Base-by-base conservation (phyloP, 2,329 filamentous ascomycete genomes). In the Aspergillus sp. region DNA sequence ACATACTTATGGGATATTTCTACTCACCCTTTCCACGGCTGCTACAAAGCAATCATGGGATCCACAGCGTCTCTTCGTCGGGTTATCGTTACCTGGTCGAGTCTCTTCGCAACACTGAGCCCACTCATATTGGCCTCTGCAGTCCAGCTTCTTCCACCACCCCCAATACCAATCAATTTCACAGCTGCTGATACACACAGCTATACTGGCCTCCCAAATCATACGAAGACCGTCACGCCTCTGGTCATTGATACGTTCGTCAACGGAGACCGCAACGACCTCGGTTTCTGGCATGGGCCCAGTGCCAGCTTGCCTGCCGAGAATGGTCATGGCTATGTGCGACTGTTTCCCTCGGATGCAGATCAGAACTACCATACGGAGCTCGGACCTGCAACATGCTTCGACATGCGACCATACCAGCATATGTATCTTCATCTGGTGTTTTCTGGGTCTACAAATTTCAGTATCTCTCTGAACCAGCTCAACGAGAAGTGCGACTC, bases 221-320 rank as follows among this genome's bases (percentile, higher is more conserved):
- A 46, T 15, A 31, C 38, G 41, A 55, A 59, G 51, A 52, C 23
- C 11, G 38, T 55, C 28, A 31, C 59, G 30, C 11, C 23, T 48
- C 19, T 79, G 11, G 78, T 89, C 0, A 85, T 91, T 60, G 89
- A 91, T 74, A 82, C 81, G 3, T 91, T 91, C 65, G 75, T 75
- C 41, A 81, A 80, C 65, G 60, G 74, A 3, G 76, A 81, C 63
- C 80, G 75, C 28, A 91, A 91, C 69, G 82, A 84, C 19, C 80
- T 90, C 2, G 84, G 83, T 3, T 83, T 85, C 73, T 91, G 87
- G 84, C 88, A 90, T 72, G 88, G 89, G 9, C 80, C 80, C n/a
- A 87, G 88, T 51, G 87, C 90, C 62, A 81, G 82, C 17, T 82
- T 89, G 69, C 78, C 75, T 5, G 73, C 85, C 25, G 82, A 81